A percentile compares a stretch with the other conserved stretches of the same genome.
Evolutionary conservation across 2,329 filamentous ascomycete genomes (phyloP).

Genomic region (Pseudogymnoascus sp.): DNA sequence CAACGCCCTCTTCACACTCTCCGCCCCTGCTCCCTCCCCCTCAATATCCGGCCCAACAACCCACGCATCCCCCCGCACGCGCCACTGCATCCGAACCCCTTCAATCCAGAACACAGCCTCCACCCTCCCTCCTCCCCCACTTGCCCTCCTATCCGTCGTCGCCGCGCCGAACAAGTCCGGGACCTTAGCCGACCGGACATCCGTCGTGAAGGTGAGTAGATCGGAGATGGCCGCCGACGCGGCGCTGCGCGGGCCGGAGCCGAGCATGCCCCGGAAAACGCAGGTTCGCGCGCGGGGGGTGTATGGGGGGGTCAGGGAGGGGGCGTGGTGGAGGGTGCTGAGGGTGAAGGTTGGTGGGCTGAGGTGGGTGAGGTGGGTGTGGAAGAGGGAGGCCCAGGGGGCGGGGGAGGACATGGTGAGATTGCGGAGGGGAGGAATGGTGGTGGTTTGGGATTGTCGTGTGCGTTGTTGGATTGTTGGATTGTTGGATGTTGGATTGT

Average conservation of each 20-base stretch:
- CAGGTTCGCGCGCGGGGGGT: constrained; percentile 64
- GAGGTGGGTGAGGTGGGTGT: constrained; percentile 29
- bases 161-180: constrained; percentile 55
- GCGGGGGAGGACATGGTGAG: constrained; percentile 15
- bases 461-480: neutral
- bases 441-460: neutral
- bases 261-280: constrained; percentile 81
- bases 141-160: constrained; percentile 39
- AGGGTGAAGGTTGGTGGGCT: constrained; percentile 34
- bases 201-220: constrained; percentile 76
- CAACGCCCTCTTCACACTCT: constrained; percentile 53
- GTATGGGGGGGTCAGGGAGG: constrained; percentile 30
- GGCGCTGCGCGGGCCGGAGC: constrained; percentile 62
- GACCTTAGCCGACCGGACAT: constrained; percentile 79
- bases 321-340: constrained; percentile 36
- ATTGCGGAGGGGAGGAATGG: neutral
- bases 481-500: neutral
- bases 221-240: constrained; percentile 62
- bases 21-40: constrained; percentile 42
- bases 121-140: constrained; percentile 60
- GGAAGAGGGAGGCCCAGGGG: constrained; percentile 30
- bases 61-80: constrained; percentile 68
- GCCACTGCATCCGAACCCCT: constrained; percentile 68
- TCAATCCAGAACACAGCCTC: constrained; percentile 76
- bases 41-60: constrained; percentile 65